Evolutionary conservation across 164 flowering plant genomes (phyloP), one percentile per base, ranked within the genome.

Genomic region (Umbilicus rupestris): DNA sequence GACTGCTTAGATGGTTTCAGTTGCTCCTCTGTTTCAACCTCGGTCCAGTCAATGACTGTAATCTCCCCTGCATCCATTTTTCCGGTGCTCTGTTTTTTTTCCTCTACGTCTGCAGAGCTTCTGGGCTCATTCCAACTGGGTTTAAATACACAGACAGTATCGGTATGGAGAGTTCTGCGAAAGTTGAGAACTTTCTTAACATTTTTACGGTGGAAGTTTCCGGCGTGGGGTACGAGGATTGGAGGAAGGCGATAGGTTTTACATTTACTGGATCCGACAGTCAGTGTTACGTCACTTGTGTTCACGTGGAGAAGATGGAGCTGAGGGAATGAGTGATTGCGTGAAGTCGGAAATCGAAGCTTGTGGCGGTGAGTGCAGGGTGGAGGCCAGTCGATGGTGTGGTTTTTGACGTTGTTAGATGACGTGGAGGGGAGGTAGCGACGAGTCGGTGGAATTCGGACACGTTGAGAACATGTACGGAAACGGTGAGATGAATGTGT

Each of bases 121-220:
- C 19, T 11, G 60, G 33, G 30, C 14, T 52, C 44, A 41, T 41
- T 41, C 15, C n/a, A n/a, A n/a, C n/a, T n/a, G n/a, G 44, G 44
- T 41, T 7, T 41, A 41, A 41, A 14, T 41, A 41, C 37, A 35
- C 4, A 35, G 4, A 35, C 37, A 5, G 7, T 41, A 41, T 41
- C 44, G 15, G 12, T 14, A n/a, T n/a, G n/a, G n/a, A n/a, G n/a
- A n/a, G n/a, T 9, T 41, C 44, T 41, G 10, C 16, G 1, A 41
- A 29, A 28, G 60, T 55, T 28, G 33, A 55, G 60, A 55, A 55
- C 60, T 55, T 55, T 55, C 60, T 55, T 19, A 55, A 55, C 28
- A 35, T 0, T 26, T 55, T 55, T 28, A 55, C 60, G 0, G 33
- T 20, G 33, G 31, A 55, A 12, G 60, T 55, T 55, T 55, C 33